phyloP scores from a whole-genome alignment of 2,329 filamentous ascomycete genomes.

The Microsporum ferrugineum region DNA sequence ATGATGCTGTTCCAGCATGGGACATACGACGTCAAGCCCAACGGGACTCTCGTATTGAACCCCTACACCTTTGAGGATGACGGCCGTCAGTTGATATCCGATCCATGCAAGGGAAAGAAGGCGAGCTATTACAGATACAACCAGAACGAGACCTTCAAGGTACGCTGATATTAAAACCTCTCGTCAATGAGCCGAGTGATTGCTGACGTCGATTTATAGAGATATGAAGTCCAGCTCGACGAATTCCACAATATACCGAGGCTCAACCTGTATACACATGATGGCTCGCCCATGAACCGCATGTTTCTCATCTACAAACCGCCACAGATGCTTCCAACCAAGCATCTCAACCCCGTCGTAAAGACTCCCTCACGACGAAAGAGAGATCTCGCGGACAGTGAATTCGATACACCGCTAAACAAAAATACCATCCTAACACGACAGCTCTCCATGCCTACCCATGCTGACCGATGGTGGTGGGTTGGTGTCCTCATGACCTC shows the following conservation, averaged over 20 bases:
- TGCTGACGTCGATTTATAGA: conserved; percentile 18
- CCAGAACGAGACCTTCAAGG: conserved; percentile 51
- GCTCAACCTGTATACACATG: conserved; percentile 52
- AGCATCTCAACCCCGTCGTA: conserved; percentile 49
- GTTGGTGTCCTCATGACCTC: conserved; percentile 37
- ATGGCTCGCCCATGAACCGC: conserved; percentile 55
- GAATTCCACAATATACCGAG: conserved; percentile 51
- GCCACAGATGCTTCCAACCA: conserved; percentile 59
- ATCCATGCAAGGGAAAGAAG: conserved; percentile 48
- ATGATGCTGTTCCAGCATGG: conserved; percentile 67
- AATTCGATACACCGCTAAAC: conserved; percentile 14
- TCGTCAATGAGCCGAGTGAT: not conserved
- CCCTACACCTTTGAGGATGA: conserved; percentile 49
- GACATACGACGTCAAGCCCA: conserved; percentile 43
- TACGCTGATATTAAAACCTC: conserved; percentile 22
- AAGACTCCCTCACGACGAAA: conserved; percentile 28
- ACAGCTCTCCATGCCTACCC: conserved; percentile 22
- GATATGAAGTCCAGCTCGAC: conserved; percentile 41
- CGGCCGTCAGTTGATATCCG: conserved; percentile 54
- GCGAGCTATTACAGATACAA: conserved; percentile 56
- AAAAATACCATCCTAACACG: conserved; percentile 21
- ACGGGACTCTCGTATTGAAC: conserved; percentile 48
- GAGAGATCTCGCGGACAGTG: conserved; percentile 18
- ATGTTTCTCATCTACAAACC: conserved; percentile 54
- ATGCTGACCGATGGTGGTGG: conserved; percentile 39